Base-by-base conservation (phyloP, 2,329 filamentous ascomycete species). In the Davidsoniella eucalypti region DNA sequence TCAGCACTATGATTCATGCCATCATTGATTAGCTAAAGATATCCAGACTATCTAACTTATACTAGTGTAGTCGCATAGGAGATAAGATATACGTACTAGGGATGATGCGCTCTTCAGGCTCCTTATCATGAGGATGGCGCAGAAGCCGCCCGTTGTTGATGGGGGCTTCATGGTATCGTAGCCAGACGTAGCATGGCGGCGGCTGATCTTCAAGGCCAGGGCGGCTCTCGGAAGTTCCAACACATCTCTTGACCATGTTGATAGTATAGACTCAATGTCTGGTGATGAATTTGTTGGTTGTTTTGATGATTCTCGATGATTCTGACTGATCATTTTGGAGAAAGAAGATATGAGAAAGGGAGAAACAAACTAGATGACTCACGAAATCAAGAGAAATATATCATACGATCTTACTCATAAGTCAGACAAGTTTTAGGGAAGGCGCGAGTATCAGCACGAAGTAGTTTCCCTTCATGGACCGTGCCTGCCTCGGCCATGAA, bases 121-220 rank as follows among this genome's bases (percentile, higher is more conserved):
- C 29, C 10, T 21, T n/a, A 17, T 49, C 47, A 9, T 43, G 37
- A 8, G 44, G 26, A 42, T 49, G 44, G 2, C 47, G 47, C 16
- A 25, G 40, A 23, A 21, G 42, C 29, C 47, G 36, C 3, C 26
- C 10, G 7, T 17, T 23, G 14, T 49, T 44, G 10, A 17, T 41
- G 3, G 47, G 47, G 4, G 47, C 26, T 4, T 10, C 29, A 25
- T 49, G 39, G 18, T 43, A 49, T 18, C 47, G 47, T n/a, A 41
- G 43, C 47, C 44, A 21, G 14, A 43, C 18, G 10, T 14, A 6
- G 12, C 25, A 26, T 40, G 36, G 23, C n/a, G n/a, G 42, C 1
- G 47, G 47, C 18, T 49, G 47, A n/a, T 25, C 40, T n/a, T 44
- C 40, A 37, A 49, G 47, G 25, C 40, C 47, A 5, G 47, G 47